Conservation (phyloP, 2,329 filamentous ascomycete species). For the Lachnellula subtilissima region DNA sequence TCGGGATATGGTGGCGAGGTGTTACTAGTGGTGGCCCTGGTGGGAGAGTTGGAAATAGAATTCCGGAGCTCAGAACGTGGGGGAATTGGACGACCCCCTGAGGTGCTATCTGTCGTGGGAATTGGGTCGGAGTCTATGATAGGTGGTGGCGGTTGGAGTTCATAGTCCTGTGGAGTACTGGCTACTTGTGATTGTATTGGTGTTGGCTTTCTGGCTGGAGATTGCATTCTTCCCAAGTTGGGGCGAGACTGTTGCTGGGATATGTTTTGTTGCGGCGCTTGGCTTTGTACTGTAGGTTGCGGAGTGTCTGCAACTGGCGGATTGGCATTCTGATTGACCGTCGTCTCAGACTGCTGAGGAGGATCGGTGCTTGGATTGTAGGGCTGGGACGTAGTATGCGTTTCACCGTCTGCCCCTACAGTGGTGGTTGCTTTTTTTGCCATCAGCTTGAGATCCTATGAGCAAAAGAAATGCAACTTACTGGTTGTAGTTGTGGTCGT, state of each 20-base stretch:
- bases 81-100: conserved; percentile 14
- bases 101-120: conserved; percentile 5
- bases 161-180: background rate
- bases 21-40: background rate
- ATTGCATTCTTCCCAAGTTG: background rate
- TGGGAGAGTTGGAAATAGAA: background rate
- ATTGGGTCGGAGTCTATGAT: background rate
- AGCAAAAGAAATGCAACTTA: no score
- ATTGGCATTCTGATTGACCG: no score
- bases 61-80: conserved; percentile 11
- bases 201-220: background rate
- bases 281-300: background rate
- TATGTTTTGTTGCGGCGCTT: background rate
- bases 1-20: conserved; percentile 1
- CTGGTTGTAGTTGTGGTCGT: no score
- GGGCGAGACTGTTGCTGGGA: background rate
- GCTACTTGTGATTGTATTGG: background rate
- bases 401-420: no score
- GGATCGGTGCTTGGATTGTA: no score
- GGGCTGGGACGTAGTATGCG: no score
- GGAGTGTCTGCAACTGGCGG: background rate
- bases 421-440: no score
- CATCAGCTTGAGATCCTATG: no score
- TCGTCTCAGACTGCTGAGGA: no score
- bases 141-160: background rate